Evolutionary conservation across 148 eudicot genomes (phyloP), one percentile per base, ranked within the genome.

Genomic region (Arctostaphylos glauca): DNA sequence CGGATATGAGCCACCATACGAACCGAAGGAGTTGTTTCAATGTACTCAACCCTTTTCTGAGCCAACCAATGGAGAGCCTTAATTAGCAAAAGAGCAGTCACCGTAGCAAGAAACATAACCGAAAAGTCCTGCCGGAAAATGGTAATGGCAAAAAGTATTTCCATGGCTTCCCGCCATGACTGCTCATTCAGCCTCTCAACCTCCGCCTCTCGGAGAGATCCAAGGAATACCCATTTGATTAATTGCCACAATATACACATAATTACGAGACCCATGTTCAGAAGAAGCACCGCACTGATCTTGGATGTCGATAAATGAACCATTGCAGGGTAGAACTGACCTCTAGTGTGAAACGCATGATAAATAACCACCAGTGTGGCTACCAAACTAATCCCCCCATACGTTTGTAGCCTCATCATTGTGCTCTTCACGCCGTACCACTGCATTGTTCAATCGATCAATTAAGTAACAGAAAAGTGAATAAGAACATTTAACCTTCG

Each of bases 61-160:
- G 98, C 99, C 95, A 96, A 84, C 99, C 99, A 96, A 82, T 96
- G 99, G 88, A 96, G 86, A 47, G 99, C 90, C 91, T 96, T 96
- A 80, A 96, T 93, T 86, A 96, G 85, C 53, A 96, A 83, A 43
- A 96, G 94, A 2, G 94, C 86, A 2, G 98, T 94, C 47, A 96
- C 98, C 98, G 91, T 94, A 47, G 95, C 92, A 41, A 96, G 93
- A 86, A 96, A 94, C 2, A 94, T 88, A 9, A 93, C 96, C 0
- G 99, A 96, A 75, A 96, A 96, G 59, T 96, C 97, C 68, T 96
- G 99, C 70, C 99, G 88, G 90, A 96, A 96, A 44, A 96, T 96
- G 52, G 99, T 96, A 19, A 96, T 92, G 3, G 99, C 97, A 78
- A 96, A 96, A 59, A 96, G 91, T 76, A 96, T 94, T 84, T 96